These are phyloP conservation scores for Nakazawaea populi DNA, from an alignment of 805 yeast genomes.

Conservation along the genomic window DNA sequence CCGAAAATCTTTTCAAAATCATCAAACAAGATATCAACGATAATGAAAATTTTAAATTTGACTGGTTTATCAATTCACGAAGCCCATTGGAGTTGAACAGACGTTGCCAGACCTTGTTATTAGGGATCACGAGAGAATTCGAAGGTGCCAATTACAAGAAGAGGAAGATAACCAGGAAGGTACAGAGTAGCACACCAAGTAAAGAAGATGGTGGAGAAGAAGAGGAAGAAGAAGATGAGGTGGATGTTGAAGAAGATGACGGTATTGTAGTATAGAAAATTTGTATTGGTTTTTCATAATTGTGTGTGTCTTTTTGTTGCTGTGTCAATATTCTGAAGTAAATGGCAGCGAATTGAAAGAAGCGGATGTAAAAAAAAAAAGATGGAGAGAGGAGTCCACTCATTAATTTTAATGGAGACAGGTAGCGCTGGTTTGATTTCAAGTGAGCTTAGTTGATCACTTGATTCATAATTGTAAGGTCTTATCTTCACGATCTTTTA, in stretches of 20 bases:
- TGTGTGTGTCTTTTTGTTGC: neutral
- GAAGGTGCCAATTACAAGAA: slow-evolving; percentile 56
- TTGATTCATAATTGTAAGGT: too few species aligned
- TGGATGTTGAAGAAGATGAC: slow-evolving; percentile 6
- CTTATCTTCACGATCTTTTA: neutral
- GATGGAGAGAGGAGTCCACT: neutral
- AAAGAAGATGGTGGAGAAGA: slow-evolving; percentile 4
- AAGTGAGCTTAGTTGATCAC: too few species aligned
- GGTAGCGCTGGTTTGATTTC: neutral
- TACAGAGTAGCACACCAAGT: neutral
- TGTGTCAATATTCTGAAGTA: neutral
- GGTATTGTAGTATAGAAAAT: neutral
- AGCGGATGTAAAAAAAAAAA: neutral
- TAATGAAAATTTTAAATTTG: slow-evolving; percentile 60
- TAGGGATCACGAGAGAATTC: slow-evolving; percentile 64
- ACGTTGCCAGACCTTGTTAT: slow-evolving; percentile 58
- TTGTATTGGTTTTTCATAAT: neutral
- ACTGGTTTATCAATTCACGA: slow-evolving; percentile 69
- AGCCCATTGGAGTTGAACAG: slow-evolving; percentile 68
- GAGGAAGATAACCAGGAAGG: slow-evolving; percentile 29
- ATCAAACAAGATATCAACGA: slow-evolving; percentile 57
- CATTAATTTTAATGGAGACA: neutral
- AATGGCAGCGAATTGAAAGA: neutral
- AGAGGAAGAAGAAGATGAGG: slow-evolving; percentile 11
- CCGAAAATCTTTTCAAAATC: slow-evolving; percentile 54